Conservation (phyloP, 345 rosid species). For the Gynandropsis gynandra region DNA sequence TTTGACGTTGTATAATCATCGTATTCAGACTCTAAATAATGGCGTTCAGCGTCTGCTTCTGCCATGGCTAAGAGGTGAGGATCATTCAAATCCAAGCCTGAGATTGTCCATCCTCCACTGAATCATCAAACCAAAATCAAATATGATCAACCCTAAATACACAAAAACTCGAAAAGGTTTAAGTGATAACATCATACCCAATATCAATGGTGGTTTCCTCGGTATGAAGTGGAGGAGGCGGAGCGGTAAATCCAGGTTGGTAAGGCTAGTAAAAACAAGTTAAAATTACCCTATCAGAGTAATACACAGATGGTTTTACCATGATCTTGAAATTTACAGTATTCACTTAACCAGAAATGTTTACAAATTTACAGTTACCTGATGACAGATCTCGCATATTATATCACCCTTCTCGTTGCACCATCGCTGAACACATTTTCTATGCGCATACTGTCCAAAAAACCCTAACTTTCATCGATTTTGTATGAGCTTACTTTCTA, state of each 20-base stretch:
- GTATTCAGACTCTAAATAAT: constrained; percentile 71
- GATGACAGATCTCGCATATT: constrained; percentile 85
- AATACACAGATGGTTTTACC: neutral
- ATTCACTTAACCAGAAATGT: too few species aligned
- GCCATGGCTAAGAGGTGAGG: constrained; percentile 86
- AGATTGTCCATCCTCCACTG: constrained; percentile 91
- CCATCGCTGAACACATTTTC: constrained; percentile 94
- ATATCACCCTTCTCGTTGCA: constrained; percentile 89
- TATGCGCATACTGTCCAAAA: constrained; percentile 76
- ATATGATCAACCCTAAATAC: constrained; percentile 8
- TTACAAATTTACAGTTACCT: constrained; percentile 35
- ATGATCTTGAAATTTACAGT: too few species aligned
- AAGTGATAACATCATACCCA: constrained; percentile 39
- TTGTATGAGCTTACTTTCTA: too few species aligned
- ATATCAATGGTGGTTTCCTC: constrained; percentile 81
- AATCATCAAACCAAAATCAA: constrained; percentile 16
- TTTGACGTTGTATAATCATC: constrained; percentile 79
- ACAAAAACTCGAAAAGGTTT: neutral
- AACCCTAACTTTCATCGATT: too few species aligned
- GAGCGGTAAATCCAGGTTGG: constrained; percentile 73
- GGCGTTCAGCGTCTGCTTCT: constrained; percentile 90
- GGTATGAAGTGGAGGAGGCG: constrained; percentile 42
- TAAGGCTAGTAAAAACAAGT: constrained; percentile 47
- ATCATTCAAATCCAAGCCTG: constrained; percentile 75
- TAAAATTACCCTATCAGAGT: neutral